These are phyloP conservation scores for Pichiaceae sp. DNA, from an alignment of 1,139 yeast species.

Conservation along the genomic window DNA sequence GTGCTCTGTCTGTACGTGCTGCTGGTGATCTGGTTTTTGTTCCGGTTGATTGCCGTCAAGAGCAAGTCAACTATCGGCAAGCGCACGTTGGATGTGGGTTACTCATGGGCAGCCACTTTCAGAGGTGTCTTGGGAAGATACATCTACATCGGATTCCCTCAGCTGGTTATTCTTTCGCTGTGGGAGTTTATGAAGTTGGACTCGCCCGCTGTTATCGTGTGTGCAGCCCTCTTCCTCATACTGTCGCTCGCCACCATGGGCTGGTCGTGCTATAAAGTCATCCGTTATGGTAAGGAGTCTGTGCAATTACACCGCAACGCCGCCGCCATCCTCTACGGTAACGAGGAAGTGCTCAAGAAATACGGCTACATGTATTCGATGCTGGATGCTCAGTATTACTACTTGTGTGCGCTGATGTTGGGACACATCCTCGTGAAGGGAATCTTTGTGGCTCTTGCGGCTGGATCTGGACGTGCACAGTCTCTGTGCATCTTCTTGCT, in stretches of 20 bases:
- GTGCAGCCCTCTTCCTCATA: slow-evolving; percentile 56
- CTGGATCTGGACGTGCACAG: slow-evolving; percentile 62
- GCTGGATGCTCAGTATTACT: slow-evolving; percentile 66
- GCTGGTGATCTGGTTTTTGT: slow-evolving; percentile 37
- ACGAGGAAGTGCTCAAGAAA: slow-evolving; percentile 51
- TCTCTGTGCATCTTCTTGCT: slow-evolving; percentile 55
- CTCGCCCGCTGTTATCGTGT: slow-evolving; percentile 67
- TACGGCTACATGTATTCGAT: slow-evolving; percentile 79
- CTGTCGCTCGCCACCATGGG: slow-evolving; percentile 46
- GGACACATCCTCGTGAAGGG: slow-evolving; percentile 50
- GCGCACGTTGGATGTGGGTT: slow-evolving; percentile 39
- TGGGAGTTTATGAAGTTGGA: slow-evolving; percentile 70
- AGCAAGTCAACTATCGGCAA: slow-evolving; percentile 33
- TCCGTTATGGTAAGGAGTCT: slow-evolving; percentile 48
- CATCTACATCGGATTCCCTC: slow-evolving; percentile 69
- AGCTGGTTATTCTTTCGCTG: slow-evolving; percentile 55
- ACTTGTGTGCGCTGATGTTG: slow-evolving; percentile 62
- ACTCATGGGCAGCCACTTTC: slow-evolving; percentile 44
- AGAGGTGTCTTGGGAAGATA: slow-evolving; percentile 67
- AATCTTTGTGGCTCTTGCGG: slow-evolving; percentile 60
- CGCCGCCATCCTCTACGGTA: slow-evolving; percentile 72
- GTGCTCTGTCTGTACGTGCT: slow-evolving; percentile 59
- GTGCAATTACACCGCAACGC: slow-evolving; percentile 52
- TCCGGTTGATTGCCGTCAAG: slow-evolving; percentile 30
- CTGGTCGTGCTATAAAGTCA: slow-evolving; percentile 54